These are phyloP conservation scores for Fonsecaea multimorphosa DNA, from an alignment of 2,329 filamentous ascomycete genomes.

Conservation along the genomic window DNA sequence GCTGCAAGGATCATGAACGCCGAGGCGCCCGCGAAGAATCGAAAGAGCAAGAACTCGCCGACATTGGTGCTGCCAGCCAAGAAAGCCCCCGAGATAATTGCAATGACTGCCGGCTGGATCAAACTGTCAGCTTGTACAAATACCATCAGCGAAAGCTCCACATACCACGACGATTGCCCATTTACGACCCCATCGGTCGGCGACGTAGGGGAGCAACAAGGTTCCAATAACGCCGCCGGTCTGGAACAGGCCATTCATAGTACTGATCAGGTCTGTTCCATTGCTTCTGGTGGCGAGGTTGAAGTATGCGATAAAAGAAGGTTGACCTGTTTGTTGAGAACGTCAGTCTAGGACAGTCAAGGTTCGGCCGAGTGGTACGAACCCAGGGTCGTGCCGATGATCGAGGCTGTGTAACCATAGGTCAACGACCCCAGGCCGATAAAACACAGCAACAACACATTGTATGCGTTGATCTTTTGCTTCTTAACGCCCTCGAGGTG, in stretches of 20 bases:
- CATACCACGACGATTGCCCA: slow-evolving; percentile 34
- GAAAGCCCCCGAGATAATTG: slow-evolving; percentile 31
- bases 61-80: slow-evolving; percentile 31
- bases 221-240: slow-evolving; percentile 30
- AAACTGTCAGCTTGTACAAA: slow-evolving; percentile 6
- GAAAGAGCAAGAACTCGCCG: slow-evolving; percentile 35
- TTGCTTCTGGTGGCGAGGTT: slow-evolving; percentile 31
- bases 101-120: slow-evolving; percentile 24
- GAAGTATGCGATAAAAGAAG: slow-evolving; percentile 51
- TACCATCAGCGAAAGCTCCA: background rate
- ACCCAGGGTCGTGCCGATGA: slow-evolving; percentile 40
- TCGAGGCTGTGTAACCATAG: slow-evolving; percentile 36
- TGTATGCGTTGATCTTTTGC: slow-evolving; percentile 32
- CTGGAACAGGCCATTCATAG: slow-evolving; percentile 35
- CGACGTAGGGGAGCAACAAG: slow-evolving; percentile 28
- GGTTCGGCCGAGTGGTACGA: background rate
- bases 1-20: slow-evolving; percentile 38
- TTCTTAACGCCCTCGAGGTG: background rate
- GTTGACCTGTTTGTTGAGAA: slow-evolving; percentile 43
- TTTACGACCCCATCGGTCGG: slow-evolving; percentile 35
- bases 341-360: background rate
- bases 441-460: slow-evolving; percentile 28
- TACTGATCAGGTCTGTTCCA: slow-evolving; percentile 33
- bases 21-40: slow-evolving; percentile 34
- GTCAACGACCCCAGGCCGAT: slow-evolving; percentile 34